Conservation (phyloP, 805 yeast genomes). For the Maudiozyma serrabonitensis region DNA sequence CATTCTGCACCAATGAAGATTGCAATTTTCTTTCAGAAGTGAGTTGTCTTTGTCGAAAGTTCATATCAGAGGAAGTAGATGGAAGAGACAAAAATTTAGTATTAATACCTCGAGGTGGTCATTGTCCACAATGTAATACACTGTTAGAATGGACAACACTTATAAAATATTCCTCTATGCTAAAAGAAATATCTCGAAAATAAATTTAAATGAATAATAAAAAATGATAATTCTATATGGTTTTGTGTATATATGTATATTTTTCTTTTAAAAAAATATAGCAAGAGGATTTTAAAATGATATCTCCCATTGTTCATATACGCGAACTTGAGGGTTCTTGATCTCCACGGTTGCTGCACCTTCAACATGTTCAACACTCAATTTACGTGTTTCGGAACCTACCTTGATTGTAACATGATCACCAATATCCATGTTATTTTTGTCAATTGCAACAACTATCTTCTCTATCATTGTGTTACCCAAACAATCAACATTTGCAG, state of each 20-base stretch:
- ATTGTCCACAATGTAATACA: slow-evolving; percentile 24
- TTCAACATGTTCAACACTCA: slow-evolving; percentile 15
- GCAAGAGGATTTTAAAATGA: slow-evolving; percentile 11
- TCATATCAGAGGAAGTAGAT: slow-evolving; percentile 1
- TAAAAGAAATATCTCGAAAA: slow-evolving; percentile 8
- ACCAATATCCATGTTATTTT: slow-evolving; percentile 1
- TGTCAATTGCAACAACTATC: slow-evolving; percentile 40
- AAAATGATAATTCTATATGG: neutral
- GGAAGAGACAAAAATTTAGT: neutral
- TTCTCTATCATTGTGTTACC: slow-evolving; percentile 43
- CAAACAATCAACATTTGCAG: slow-evolving; percentile 17
- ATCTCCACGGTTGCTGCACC: slow-evolving; percentile 25
- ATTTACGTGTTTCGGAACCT: slow-evolving; percentile 31
- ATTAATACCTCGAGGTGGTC: slow-evolving; percentile 23
- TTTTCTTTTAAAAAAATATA: slow-evolving; percentile 3
- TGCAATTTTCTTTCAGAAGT: slow-evolving; percentile 33
- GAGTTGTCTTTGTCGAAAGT: slow-evolving; percentile 29
- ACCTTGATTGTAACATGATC: slow-evolving; percentile 28
- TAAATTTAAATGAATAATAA: neutral
- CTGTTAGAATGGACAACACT: slow-evolving; percentile 23
- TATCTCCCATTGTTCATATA: slow-evolving; percentile 43
- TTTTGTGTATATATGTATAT: neutral
- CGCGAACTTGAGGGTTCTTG: slow-evolving; percentile 40
- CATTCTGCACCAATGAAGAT: slow-evolving; percentile 26
- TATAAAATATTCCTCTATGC: slow-evolving; percentile 19